Evolutionary conservation across 139 green algal species (phyloP).

Genomic region (Penium margaritaceum): DNA sequence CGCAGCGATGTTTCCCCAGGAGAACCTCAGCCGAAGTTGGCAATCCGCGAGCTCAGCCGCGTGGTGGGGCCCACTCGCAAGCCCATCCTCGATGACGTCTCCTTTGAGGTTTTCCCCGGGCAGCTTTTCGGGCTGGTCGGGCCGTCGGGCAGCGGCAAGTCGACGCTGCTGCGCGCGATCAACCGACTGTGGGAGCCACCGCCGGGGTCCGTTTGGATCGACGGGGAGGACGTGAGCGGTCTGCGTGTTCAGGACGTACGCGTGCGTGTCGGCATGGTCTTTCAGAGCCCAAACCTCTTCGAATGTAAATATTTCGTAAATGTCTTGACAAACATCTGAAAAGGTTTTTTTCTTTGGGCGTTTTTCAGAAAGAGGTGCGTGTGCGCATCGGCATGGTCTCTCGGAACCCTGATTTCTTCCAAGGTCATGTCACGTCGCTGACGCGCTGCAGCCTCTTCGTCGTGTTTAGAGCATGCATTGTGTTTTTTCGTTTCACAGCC

Average conservation of each 20-base stretch:
- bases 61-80: neutral
- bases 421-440: too few species aligned
- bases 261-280: conserved; percentile 30
- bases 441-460: too few species aligned
- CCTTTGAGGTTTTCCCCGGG: conserved; percentile 8
- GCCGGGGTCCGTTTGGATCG: conserved; percentile 15
- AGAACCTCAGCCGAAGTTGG: conserved; percentile 15
- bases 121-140: conserved; percentile 27
- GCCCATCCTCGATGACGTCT: conserved; percentile 12
- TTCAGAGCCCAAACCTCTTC: conserved; percentile 33
- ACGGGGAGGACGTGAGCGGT: conserved; percentile 26
- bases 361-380: too few species aligned
- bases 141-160: conserved; percentile 37
- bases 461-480: too few species aligned
- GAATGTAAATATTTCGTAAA: conserved; percentile 8
- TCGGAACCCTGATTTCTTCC: too few species aligned
- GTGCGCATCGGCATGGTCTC: too few species aligned
- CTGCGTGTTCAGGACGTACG: conserved; percentile 14
- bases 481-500: too few species aligned
- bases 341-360: neutral
- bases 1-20: too few species aligned
- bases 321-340: too few species aligned
- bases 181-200: conserved; percentile 40
- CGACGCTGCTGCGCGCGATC: conserved; percentile 36
- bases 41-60: neutral